These are phyloP conservation scores for Lithohypha guttulata DNA, from an alignment of 2,329 filamentous ascomycete species.

Conservation along the genomic window DNA sequence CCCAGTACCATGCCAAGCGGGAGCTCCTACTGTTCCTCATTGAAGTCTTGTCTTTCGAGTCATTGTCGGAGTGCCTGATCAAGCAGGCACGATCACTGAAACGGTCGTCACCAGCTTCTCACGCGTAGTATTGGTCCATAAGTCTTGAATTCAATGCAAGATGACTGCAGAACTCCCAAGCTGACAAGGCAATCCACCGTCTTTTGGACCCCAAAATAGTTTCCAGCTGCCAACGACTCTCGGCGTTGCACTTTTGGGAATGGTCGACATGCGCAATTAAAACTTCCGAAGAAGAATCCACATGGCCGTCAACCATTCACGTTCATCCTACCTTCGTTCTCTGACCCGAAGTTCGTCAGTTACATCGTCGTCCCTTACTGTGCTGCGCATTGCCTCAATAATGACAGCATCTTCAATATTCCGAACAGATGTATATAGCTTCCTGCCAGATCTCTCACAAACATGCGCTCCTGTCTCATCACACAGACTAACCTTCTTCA, in stretches of 20 bases:
- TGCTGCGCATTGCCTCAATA: conserved; percentile 5
- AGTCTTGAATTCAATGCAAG: background rate
- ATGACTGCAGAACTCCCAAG: conserved; percentile 3
- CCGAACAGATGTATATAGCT: conserved; percentile 6
- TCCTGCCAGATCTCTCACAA: conserved; percentile 1
- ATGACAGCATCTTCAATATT: too few species aligned
- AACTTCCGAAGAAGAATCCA: background rate
- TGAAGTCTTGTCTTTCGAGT: too few species aligned
- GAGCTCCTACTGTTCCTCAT: too few species aligned
- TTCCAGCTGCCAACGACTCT: conserved; percentile 4
- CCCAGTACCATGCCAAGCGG: too few species aligned
- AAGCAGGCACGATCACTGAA: too few species aligned
- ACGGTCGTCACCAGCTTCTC: background rate
- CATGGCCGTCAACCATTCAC: conserved; percentile 3
- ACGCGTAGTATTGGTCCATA: background rate
- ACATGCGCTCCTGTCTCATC: conserved; percentile 1
- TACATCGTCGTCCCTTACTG: background rate
- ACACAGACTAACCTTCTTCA: conserved; percentile 7
- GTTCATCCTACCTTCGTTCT: conserved; percentile 3
- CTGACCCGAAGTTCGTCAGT: conserved; percentile 2
- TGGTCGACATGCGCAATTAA: conserved; percentile 6
- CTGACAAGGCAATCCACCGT: conserved; percentile 5
- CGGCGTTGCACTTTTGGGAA: background rate
- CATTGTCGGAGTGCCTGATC: too few species aligned
- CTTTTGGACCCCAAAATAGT: conserved; percentile 9